Conservation (phyloP, 2,329 filamentous ascomycete species). For the Malbranchea cinnamomea region DNA sequence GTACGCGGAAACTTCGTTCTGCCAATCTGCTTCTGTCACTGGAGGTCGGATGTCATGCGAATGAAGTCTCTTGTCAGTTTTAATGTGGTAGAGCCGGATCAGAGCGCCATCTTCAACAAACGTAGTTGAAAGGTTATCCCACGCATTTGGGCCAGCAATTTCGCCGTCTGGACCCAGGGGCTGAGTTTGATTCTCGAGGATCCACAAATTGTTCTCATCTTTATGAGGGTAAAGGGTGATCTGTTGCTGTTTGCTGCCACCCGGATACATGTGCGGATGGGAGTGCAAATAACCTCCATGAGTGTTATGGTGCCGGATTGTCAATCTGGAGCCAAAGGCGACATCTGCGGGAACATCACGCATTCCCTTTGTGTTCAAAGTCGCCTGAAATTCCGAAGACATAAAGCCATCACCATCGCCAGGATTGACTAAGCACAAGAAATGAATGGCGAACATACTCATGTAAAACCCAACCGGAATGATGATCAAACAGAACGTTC, state of each 20-base stretch:
- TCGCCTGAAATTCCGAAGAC: constrained; percentile 98
- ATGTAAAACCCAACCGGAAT: constrained; percentile 86
- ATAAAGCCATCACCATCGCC: constrained; percentile 98
- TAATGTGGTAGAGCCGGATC: constrained; percentile 67
- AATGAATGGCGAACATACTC: constrained; percentile 95
- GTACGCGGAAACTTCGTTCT: constrained; percentile 92
- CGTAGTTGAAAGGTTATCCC: constrained; percentile 56
- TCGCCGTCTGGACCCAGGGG: constrained; percentile 63
- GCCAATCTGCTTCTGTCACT: constrained; percentile 79
- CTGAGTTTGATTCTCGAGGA: constrained; percentile 92
- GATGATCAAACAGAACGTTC: constrained; percentile 78
- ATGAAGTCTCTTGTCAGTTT: constrained; percentile 79
- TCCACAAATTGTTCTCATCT: constrained; percentile 93
- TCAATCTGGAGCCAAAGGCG: constrained; percentile 71
- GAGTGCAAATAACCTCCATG: constrained; percentile 97
- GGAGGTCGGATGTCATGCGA: constrained; percentile 75
- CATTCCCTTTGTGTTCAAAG: constrained; percentile 93
- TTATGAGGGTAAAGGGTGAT: constrained; percentile 98
- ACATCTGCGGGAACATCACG: constrained; percentile 87
- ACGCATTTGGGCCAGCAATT: constrained; percentile 68
- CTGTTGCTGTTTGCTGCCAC: constrained; percentile 95
- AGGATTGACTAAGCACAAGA: constrained; percentile 80
- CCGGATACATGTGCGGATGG: constrained; percentile 93
- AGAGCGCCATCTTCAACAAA: constrained; percentile 68
- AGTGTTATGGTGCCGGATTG: constrained; percentile 85